Conservation (phyloP, 768 basidiomycete genomes). For the Russula sp. region DNA sequence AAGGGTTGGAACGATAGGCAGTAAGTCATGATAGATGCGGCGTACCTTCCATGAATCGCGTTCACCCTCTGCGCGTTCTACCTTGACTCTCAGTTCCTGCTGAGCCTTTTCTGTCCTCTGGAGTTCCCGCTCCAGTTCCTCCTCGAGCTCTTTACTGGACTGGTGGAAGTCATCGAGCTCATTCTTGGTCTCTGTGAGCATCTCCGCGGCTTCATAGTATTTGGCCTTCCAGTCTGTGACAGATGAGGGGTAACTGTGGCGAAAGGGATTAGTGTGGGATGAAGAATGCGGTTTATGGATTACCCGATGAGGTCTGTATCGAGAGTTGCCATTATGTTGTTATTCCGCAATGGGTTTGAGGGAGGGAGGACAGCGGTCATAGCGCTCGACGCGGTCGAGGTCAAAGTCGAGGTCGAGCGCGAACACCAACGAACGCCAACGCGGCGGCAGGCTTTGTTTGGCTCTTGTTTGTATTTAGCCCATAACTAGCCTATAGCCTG, state of each 20-base stretch:
- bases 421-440: slow-evolving; percentile 14
- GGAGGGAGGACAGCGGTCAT: slow-evolving; percentile 68
- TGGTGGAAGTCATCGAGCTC: slow-evolving; percentile 87
- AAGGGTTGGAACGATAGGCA: slow-evolving; percentile 23
- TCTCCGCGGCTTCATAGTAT: slow-evolving; percentile 79
- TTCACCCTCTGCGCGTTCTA: slow-evolving; percentile 65
- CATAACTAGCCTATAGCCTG: background rate
- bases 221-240: slow-evolving; percentile 70
- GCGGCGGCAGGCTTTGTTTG: slow-evolving; percentile 30
- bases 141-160: slow-evolving; percentile 87
- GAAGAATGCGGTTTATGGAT: slow-evolving; percentile 22
- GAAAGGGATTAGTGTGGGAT: slow-evolving; percentile 18
- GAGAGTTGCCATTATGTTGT: slow-evolving; percentile 53
- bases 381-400: slow-evolving; percentile 26
- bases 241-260: slow-evolving; percentile 48
- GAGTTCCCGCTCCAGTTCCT: slow-evolving; percentile 88
- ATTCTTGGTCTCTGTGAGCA: slow-evolving; percentile 77
- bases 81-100: slow-evolving; percentile 73
- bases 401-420: slow-evolving; percentile 27
- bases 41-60: slow-evolving; percentile 92
- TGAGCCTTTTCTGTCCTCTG: slow-evolving; percentile 84
- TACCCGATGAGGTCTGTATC: slow-evolving; percentile 69
- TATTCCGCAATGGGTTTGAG: slow-evolving; percentile 56
- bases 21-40: slow-evolving; percentile 14
- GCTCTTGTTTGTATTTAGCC: slow-evolving; percentile 6